Conservation (phyloP, 805 yeast species). For the Wickerhamiella alocasiicola region DNA sequence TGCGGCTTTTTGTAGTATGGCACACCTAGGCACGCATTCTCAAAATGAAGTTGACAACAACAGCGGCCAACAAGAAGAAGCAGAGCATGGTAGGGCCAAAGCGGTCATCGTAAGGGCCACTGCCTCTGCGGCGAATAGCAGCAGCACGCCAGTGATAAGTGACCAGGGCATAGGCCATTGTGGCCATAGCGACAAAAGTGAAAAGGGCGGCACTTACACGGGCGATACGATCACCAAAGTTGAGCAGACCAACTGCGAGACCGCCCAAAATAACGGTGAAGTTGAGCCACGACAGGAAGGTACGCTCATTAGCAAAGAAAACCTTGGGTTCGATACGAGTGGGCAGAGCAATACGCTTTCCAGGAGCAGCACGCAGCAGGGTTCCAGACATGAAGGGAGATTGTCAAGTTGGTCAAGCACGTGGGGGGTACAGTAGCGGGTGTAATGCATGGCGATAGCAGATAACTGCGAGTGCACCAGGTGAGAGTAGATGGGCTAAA, state of each 20-base stretch:
- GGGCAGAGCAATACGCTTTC: constrained; percentile 92
- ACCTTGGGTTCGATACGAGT: constrained; percentile 98
- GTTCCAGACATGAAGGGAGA: constrained; percentile 44
- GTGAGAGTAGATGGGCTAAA: too few relatives aligned
- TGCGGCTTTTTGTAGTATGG: too few relatives aligned
- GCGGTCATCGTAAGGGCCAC: constrained; percentile 98
- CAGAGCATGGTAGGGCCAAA: constrained; percentile 97
- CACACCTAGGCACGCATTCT: constrained; percentile 59
- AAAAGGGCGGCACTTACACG: constrained; percentile 86
- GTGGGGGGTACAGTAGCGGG: too few relatives aligned
- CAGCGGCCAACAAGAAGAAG: constrained; percentile 83
- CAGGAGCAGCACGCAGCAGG: constrained; percentile 57
- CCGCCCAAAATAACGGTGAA: constrained; percentile 98
- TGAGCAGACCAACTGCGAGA: constrained; percentile 85
- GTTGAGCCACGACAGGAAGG: constrained; percentile 95
- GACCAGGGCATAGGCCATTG: constrained; percentile 89
- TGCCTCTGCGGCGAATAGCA: constrained; percentile 93
- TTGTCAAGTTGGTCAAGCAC: too few relatives aligned
- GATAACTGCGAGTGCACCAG: too few relatives aligned
- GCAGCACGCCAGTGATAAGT: constrained; percentile 99
- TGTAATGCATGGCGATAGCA: too few relatives aligned
- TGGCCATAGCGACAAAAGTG: constrained; percentile 93
- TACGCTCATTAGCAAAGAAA: constrained; percentile 97
- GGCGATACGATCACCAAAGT: constrained; percentile 92
- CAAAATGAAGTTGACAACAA: constrained; percentile 79